A percentile compares a stretch with the other conserved stretches of the same genome.
These are phyloP conservation scores for Byssochlamys sp. DNA, from an alignment of 2,329 filamentous ascomycete species.

Conservation along the genomic window DNA sequence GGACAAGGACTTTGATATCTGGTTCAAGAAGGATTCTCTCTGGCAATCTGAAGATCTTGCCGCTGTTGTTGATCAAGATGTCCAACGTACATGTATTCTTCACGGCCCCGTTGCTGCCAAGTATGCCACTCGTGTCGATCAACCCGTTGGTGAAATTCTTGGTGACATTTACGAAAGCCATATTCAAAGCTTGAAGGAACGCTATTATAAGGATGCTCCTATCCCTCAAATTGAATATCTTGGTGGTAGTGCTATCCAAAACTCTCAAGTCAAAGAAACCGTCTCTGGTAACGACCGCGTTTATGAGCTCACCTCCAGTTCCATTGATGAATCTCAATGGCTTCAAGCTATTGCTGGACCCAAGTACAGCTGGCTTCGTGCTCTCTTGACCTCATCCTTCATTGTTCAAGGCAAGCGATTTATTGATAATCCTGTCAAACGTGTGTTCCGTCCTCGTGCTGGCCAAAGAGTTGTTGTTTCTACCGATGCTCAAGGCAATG, in stretches of 20 bases:
- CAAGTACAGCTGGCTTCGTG: constrained; percentile 84
- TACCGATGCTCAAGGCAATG: constrained; percentile 77
- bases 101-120: constrained; percentile 91
- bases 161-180: constrained; percentile 83
- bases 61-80: constrained; percentile 89
- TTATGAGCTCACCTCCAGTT: constrained; percentile 60
- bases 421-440: constrained; percentile 88
- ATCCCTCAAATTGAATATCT: constrained; percentile 95
- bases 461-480: constrained; percentile 84
- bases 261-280: constrained; percentile 65
- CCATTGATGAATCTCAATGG: constrained; percentile 74
- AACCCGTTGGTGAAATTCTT: constrained; percentile 89
- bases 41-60: constrained; percentile 98
- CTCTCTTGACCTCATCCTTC: constrained; percentile 84
- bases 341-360: constrained; percentile 79
- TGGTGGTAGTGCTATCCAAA: constrained; percentile 68
- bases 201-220: constrained; percentile 68
- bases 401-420: constrained; percentile 93
- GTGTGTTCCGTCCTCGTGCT: constrained; percentile 75
- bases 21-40: constrained; percentile 99
- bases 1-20: constrained; percentile 96
- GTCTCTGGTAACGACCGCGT: constrained; percentile 75
- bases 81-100: constrained; percentile 88
- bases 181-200: constrained; percentile 66
- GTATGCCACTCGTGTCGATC: constrained; percentile 80